Base-by-base conservation (phyloP, 345 rosid genomes). In the Turritis glabra region DNA sequence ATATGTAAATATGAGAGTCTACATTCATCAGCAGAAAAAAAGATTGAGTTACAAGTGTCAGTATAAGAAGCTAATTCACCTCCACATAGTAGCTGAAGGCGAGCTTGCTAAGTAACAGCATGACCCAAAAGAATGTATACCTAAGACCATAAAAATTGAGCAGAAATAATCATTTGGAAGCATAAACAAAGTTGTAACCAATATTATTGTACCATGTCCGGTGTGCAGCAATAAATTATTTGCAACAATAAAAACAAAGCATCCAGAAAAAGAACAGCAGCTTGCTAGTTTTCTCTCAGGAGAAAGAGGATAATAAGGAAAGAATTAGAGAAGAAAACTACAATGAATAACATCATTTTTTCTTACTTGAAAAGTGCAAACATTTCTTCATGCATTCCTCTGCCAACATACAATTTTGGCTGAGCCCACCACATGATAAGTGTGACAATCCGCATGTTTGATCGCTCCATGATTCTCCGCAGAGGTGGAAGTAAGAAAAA, bases 21-120 rank as follows among this genome's bases (percentile, higher is more conserved):
- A 56, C 51, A 66, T 8, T 53, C 44, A 67, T 47, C 50, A 52
- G 77, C 51, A 69, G 43, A 74, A 62, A 19, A 53, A 62, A 67
- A 40, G 4, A 46, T 35, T 46, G 66, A 48, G 43, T 35, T 43
- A 54, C 9, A 54, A 62, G 37, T 33, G 54, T 68, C n/a, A 68
- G 78, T 67, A 54, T 13, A 79, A 15, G 37, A 46, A 44, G 72
- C 22, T 68, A 27, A 71, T 44, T 68, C 73, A 92, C 98, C 99
- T 95, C 98, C 79, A 95, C 92, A 76, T 90, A 95, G 81, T 89
- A 95, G 91, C 99, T 95, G 85, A 95, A 92, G 43, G 96, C 96
- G 58, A 95, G 87, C 86, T 95, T 95, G 94, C 96, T 77, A 33
- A 92, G 86, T 61, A 95, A 83, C 59, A 95, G 80, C 88, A 92